These are phyloP conservation scores for Porodaedalea pini DNA, from an alignment of 1,284 basidiomycete genomes.

Conservation along the genomic window DNA sequence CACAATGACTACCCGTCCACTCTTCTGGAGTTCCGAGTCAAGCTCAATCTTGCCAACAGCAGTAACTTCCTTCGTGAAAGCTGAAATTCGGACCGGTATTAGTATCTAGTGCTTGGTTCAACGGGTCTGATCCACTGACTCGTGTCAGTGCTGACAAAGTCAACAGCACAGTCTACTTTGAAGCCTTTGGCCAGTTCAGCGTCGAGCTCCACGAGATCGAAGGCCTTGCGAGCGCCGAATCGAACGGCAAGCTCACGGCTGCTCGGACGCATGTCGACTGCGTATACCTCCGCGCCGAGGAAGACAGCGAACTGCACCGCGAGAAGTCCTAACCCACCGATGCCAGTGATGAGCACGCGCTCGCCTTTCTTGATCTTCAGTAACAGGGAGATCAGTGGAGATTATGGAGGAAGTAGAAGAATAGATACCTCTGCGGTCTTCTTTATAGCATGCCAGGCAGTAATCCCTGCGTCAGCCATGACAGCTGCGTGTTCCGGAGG, in stretches of 20 bases:
- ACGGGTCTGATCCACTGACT: slow-evolving; percentile 22
- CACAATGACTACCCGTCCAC: slow-evolving; percentile 6
- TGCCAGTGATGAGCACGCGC: slow-evolving; percentile 29
- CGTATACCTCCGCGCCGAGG: slow-evolving; percentile 29
- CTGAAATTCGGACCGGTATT: not conserved
- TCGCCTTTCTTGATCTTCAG: slow-evolving; percentile 7
- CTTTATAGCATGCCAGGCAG: slow-evolving; percentile 28
- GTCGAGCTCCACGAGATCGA: slow-evolving; percentile 25
- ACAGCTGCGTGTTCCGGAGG: slow-evolving; percentile 27
- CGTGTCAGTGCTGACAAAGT: slow-evolving; percentile 26
- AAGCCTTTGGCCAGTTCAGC: slow-evolving; percentile 24
- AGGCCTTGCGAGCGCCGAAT: slow-evolving; percentile 28
- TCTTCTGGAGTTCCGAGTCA: not conserved
- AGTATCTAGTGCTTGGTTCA: not conserved
- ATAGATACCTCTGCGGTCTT: slow-evolving; percentile 24
- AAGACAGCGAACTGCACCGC: slow-evolving; percentile 30
- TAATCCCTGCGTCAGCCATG: slow-evolving; percentile 28
- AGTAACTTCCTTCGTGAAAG: slow-evolving; percentile 5
- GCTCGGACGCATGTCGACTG: slow-evolving; percentile 27
- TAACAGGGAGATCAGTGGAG: not conserved
- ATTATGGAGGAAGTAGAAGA: not conserved
- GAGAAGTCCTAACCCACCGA: slow-evolving; percentile 31
- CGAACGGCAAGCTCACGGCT: slow-evolving; percentile 27
- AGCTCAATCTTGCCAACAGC: not conserved
- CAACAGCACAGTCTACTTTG: slow-evolving; percentile 27